phyloP scores from a whole-genome alignment of 2,329 filamentous ascomycete species.

The Penicillium sp. region DNA sequence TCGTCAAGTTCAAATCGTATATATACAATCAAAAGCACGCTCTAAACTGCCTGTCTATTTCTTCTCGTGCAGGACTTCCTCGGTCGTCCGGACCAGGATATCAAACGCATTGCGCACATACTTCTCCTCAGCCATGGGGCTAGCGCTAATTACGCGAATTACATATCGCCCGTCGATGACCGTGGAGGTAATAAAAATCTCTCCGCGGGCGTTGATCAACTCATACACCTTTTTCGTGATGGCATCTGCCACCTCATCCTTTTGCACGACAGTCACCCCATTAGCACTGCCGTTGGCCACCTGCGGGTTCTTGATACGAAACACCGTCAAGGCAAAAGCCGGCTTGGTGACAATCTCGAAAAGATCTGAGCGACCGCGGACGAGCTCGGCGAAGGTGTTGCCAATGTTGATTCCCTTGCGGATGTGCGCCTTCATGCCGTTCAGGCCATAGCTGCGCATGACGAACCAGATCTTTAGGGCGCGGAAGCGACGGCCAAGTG shows the following conservation, averaged over 20 bases:
- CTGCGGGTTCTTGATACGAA: slow-evolving; percentile 59
- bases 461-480: slow-evolving; percentile 96
- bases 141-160: slow-evolving; percentile 78
- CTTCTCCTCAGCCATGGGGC: slow-evolving; percentile 68
- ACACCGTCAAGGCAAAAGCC: slow-evolving; percentile 75
- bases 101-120: slow-evolving; percentile 74
- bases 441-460: slow-evolving; percentile 75
- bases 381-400: slow-evolving; percentile 66
- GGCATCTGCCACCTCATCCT: slow-evolving; percentile 61
- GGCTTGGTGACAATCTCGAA: slow-evolving; percentile 76
- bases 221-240: slow-evolving; percentile 77
- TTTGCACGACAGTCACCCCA: slow-evolving; percentile 21
- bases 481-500: slow-evolving; percentile 84
- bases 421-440: slow-evolving; percentile 73
- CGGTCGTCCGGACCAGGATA: slow-evolving; percentile 65
- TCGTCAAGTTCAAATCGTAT: background rate
- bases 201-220: slow-evolving; percentile 68
- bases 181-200: slow-evolving; percentile 80
- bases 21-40: background rate
- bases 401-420: slow-evolving; percentile 67
- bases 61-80: slow-evolving; percentile 48
- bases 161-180: slow-evolving; percentile 72
- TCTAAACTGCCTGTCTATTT: background rate
- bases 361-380: slow-evolving; percentile 64
- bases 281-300: slow-evolving; percentile 12